A percentile compares a stretch with the other conserved stretches of the same genome.
Conservation (phyloP, 1,139 yeast genomes). For the Kluyveromyces sp. region DNA sequence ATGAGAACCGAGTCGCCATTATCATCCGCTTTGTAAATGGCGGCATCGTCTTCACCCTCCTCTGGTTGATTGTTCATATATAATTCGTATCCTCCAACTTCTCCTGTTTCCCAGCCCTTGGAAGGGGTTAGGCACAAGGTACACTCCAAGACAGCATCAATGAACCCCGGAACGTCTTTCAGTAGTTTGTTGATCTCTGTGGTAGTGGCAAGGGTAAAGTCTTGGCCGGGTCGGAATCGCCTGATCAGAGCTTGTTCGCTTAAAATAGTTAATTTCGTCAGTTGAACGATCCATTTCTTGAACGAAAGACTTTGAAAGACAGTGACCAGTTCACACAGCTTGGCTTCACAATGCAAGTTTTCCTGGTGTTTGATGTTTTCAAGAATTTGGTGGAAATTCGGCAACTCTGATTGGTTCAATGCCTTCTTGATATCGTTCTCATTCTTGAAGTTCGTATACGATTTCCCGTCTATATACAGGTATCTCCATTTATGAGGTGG, state of each 20-base stretch:
- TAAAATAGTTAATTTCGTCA: conserved; percentile 61
- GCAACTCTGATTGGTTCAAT: conserved; percentile 41
- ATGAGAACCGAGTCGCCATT: conserved; percentile 75
- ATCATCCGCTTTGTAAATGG: conserved; percentile 44
- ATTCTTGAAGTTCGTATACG: conserved; percentile 27
- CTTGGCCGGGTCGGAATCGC: conserved; percentile 91
- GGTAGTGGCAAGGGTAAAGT: conserved; percentile 85
- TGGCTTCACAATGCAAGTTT: conserved; percentile 23
- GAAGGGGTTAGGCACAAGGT: conserved; percentile 76
- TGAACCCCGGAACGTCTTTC: conserved; percentile 26
- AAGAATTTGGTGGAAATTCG: conserved; percentile 42
- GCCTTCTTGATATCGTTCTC: conserved; percentile 30
- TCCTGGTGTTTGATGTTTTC: conserved; percentile 28
- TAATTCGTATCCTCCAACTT: conserved; percentile 88
- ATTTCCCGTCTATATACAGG: conserved; percentile 71
- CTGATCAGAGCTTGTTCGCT: conserved; percentile 68
- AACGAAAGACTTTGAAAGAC: conserved; percentile 58
- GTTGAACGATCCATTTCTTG: conserved; percentile 56
- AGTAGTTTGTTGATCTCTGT: conserved; percentile 42
- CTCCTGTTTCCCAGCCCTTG: conserved; percentile 79
- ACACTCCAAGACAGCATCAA: conserved; percentile 42
- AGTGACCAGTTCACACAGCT: conserved; percentile 48
- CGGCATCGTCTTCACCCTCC: conserved; percentile 39
- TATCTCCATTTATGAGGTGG: conserved; percentile 93
- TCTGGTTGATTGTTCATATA: conserved; percentile 63